Percentiles rank a stretch among this genome's conserved stretches.
Evolutionary conservation across 495 filamentous ascomycete species (phyloP).

Genomic region (Neurospora tetraspora): DNA sequence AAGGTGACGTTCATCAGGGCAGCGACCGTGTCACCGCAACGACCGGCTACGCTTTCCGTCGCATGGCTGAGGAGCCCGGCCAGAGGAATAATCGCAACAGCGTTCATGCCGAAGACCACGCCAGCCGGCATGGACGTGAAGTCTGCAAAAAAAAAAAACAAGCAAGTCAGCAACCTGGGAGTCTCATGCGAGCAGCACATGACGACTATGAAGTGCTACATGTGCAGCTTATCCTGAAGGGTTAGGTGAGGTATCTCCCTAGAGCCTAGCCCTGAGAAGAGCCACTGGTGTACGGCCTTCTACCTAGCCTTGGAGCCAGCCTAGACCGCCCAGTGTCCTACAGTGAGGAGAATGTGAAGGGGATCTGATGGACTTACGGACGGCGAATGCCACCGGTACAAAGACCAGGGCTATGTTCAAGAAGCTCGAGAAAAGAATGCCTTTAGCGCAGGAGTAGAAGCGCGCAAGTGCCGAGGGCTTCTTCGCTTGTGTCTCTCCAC

Average conservation of each 20-base stretch:
- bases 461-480: constrained; percentile 18
- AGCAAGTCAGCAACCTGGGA: constrained; percentile 62
- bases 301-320: not conserved
- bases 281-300: not conserved
- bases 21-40: constrained; percentile 70
- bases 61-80: constrained; percentile 71
- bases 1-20: constrained; percentile 81
- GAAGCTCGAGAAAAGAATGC: constrained; percentile 54
- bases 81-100: constrained; percentile 72
- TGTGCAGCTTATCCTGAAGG: not conserved
- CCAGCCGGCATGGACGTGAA: constrained; percentile 33
- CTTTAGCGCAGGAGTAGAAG: constrained; percentile 40
- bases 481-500: constrained; percentile 1
- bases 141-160: constrained; percentile 47
- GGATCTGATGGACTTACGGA: constrained; percentile 33
- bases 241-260: not conserved
- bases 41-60: constrained; percentile 70
- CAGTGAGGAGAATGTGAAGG: not conserved
- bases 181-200: not conserved
- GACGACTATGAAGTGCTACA: not conserved
- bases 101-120: constrained; percentile 49
- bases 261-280: not conserved
- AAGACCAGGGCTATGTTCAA: constrained; percentile 70
- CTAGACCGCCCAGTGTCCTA: not conserved
- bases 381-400: constrained; percentile 66